Percentiles rank a stretch among this genome's conserved stretches.
Evolutionary conservation across 805 yeast species (phyloP).

Genomic region (Isabelozyma gotoi): DNA sequence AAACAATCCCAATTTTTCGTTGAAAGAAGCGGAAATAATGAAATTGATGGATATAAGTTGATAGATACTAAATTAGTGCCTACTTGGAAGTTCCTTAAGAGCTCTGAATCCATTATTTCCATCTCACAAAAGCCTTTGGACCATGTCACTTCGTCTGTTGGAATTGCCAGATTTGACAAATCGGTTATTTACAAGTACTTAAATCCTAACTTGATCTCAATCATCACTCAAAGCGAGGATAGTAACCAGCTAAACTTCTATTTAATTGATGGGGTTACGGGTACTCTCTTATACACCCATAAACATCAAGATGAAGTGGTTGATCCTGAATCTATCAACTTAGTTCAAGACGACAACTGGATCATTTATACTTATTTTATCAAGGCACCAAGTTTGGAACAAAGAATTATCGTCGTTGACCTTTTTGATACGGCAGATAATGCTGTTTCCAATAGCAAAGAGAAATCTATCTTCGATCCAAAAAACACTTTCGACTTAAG

Average conservation of each 20-base stretch:
- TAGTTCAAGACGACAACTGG: constrained; percentile 83
- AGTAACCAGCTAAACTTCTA: constrained; percentile 39
- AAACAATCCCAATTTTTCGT: constrained; percentile 11
- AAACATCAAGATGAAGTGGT: constrained; percentile 43
- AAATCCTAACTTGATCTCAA: constrained; percentile 63
- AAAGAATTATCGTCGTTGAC: constrained; percentile 69
- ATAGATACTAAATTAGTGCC: constrained; percentile 8
- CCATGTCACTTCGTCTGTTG: constrained; percentile 50
- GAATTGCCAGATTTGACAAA: constrained; percentile 66
- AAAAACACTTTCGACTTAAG: constrained; percentile 18
- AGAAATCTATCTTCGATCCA: constrained; percentile 29
- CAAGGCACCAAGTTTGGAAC: constrained; percentile 46
- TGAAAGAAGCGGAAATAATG: constrained; percentile 6
- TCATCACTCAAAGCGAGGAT: constrained; percentile 34
- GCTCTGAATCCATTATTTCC: constrained; percentile 14
- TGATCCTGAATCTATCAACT: constrained; percentile 40
- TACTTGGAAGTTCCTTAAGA: constrained; percentile 30
- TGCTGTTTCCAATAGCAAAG: constrained; percentile 20
- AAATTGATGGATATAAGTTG: constrained; percentile 22
- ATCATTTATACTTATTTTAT: constrained; percentile 66
- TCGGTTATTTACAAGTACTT: constrained; percentile 81
- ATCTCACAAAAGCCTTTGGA: constrained; percentile 20
- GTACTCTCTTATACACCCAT: constrained; percentile 51
- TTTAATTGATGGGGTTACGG: constrained; percentile 69
- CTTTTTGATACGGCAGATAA: constrained; percentile 59